phyloP scores from a whole-genome alignment of 225 moss, liverwort and hornwort species.

The Anthoceros angustus region DNA sequence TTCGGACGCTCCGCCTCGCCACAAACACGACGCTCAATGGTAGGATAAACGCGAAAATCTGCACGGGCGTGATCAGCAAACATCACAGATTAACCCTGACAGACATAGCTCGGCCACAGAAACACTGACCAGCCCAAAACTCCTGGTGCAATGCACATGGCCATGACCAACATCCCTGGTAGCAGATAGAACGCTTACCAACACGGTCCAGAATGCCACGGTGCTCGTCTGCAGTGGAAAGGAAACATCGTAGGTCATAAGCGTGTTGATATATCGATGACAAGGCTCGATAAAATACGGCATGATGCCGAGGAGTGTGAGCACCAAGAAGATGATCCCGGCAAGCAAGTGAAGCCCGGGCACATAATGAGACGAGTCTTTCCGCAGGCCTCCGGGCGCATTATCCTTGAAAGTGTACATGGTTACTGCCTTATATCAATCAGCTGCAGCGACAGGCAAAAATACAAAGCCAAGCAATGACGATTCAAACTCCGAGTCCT shows the following conservation, averaged over 20 bases:
- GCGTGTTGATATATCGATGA: slow-evolving; percentile 24
- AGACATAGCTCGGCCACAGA: neutral
- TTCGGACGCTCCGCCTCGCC: slow-evolving; percentile 17
- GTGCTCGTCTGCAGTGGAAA: slow-evolving; percentile 33
- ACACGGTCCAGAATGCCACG: slow-evolving; percentile 14
- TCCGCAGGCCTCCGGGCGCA: neutral
- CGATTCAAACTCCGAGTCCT: too few species aligned
- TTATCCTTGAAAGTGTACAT: neutral
- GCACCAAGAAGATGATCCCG: slow-evolving; percentile 24
- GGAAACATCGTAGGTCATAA: slow-evolving; percentile 14
- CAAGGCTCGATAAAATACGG: slow-evolving; percentile 16
- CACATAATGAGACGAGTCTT: slow-evolving; percentile 12
- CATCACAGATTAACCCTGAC: slow-evolving; percentile 3
- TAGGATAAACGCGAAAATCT: slow-evolving; percentile 24
- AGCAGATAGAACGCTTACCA: slow-evolving; percentile 18
- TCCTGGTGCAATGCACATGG: neutral
- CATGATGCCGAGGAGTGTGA: slow-evolving; percentile 19
- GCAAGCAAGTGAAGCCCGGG: slow-evolving; percentile 23
- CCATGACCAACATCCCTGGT: neutral
- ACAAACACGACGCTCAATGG: slow-evolving; percentile 15
- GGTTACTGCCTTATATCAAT: too few species aligned
- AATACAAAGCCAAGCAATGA: too few species aligned
- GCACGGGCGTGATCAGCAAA: slow-evolving; percentile 5
- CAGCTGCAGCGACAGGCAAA: too few species aligned
- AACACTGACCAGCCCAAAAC: neutral